These are phyloP conservation scores for Aspergillus carlsbadensis DNA, from an alignment of 495 filamentous ascomycete species.

Conservation along the genomic window DNA sequence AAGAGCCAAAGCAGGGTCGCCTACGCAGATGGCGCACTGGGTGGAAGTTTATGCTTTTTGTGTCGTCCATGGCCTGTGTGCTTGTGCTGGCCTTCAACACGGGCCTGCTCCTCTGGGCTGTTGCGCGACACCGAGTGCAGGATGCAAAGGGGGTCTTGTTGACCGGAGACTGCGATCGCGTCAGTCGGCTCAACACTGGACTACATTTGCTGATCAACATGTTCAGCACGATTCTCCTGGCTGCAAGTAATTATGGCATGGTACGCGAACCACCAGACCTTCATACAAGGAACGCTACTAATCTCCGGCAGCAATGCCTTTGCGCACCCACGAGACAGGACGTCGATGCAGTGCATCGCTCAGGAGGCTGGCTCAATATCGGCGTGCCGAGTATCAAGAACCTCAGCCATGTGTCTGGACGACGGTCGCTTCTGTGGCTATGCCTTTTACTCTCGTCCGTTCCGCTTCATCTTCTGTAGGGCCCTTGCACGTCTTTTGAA, in stretches of 20 bases:
- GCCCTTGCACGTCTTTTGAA: not conserved
- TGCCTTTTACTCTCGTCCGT: not conserved
- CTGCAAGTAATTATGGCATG: not conserved
- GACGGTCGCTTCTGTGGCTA: not conserved
- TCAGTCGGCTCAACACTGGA: not conserved
- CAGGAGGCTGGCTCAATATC: slow-evolving; percentile 7
- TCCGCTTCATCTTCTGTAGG: slow-evolving; percentile 6
- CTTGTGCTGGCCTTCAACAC: not conserved
- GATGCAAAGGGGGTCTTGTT: not conserved
- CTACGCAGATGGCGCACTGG: not conserved
- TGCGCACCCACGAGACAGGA: slow-evolving; percentile 4
- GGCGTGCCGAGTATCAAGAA: slow-evolving; percentile 5
- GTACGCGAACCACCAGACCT: too few relatives aligned
- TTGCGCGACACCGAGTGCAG: not conserved
- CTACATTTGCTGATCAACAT: not conserved
- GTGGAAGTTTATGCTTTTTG: not conserved
- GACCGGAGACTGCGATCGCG: not conserved
- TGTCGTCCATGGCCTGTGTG: not conserved
- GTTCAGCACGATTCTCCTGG: not conserved
- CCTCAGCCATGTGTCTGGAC: not conserved
- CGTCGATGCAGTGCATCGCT: not conserved
- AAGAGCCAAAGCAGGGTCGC: not conserved
- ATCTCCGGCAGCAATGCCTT: not conserved
- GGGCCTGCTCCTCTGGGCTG: not conserved
- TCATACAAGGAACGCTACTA: too few relatives aligned